Conservation (phyloP, 2,329 filamentous ascomycete species). For the Endoconidiophora polonica region DNA sequence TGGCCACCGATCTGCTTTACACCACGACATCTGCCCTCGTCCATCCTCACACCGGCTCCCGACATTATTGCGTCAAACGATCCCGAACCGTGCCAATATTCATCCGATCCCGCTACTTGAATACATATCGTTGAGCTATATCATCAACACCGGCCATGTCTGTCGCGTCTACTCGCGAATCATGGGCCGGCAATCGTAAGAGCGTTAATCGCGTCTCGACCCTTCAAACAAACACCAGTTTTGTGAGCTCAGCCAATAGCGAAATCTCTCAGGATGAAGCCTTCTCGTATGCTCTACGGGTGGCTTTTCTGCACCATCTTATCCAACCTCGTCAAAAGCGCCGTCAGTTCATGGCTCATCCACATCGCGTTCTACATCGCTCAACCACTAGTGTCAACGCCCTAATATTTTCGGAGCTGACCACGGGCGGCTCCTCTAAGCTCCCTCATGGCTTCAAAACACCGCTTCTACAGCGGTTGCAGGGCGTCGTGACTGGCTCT, state of each 20-base stretch:
- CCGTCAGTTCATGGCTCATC: constrained; percentile 63
- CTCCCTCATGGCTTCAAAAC: constrained; percentile 38
- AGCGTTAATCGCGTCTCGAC: constrained; percentile 14
- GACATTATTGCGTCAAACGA: neutral
- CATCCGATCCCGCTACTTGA: neutral
- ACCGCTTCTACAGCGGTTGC: constrained; percentile 52
- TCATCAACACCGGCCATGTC: constrained; percentile 10
- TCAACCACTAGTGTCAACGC: constrained; percentile 50
- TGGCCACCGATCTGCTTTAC: neutral
- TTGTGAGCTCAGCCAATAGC: constrained; percentile 18
- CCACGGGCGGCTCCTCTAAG: constrained; percentile 26
- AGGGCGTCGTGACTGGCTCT: constrained; percentile 61
- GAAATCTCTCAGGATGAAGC: constrained; percentile 58
- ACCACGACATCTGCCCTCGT: neutral
- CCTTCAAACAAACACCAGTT: constrained; percentile 14
- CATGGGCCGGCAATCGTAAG: constrained; percentile 10
- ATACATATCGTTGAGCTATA: neutral
- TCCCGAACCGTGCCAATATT: neutral
- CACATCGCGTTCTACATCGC: constrained; percentile 30
- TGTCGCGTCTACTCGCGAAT: constrained; percentile 10
- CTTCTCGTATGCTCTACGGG: constrained; percentile 77
- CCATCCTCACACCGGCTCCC: neutral
- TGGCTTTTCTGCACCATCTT: constrained; percentile 83
- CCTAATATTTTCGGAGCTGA: constrained; percentile 11
- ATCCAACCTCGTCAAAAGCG: constrained; percentile 80